Base-by-base conservation (phyloP, 2,329 filamentous ascomycete species). In the Venturia asperata region DNA sequence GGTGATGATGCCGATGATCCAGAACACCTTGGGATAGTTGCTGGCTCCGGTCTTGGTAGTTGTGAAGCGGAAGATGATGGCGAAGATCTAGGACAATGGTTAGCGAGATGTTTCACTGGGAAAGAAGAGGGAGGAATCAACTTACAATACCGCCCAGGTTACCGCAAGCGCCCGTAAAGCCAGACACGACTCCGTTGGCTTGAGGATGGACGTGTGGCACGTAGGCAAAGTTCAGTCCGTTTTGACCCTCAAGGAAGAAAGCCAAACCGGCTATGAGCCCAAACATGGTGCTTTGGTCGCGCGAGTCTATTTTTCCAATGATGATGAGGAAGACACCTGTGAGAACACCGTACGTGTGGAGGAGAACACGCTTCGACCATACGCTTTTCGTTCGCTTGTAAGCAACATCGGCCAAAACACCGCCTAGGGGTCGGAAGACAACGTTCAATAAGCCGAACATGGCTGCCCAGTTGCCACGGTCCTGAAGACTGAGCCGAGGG, bases 131-230 rank as follows among this genome's bases (percentile, higher is more conserved):
- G 19, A 24, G 4, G 21, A 37, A 5, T 5, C 30, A 6, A 37
- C 52, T 37, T n/a, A 64, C 75, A 64, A 96, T 67, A 15, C 92
- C 92, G 4, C 92, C 92, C 11, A 96, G 75, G 71, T 96, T 97
- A 0, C 92, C 92, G 13, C 84, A 81, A 0, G 89, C 91, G 11
- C 92, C 92, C 0, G 91, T 88, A 43, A 90, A 79, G 13, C 92
- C 92, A 0, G 88, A 90, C 10, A 96, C 82, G 75, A 71, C 78
- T 75, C 91, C 92, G 75, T 96, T 96, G 67, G 91, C 90, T 67
- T 82, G 83, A 0, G 91, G 90, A 75, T 92, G 88, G 1, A 96
- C 88, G 73, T 96, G 92, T 3, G 92, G 91, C 37, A 96, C 88
- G 7, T 96, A 82, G 0, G 90, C 85, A 76, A 94, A 96, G 77